A percentile compares a stretch with the other conserved stretches of the same genome.
Evolutionary conservation across 2,329 filamentous ascomycete genomes (phyloP).

Genomic region (Colletotrichum theobromicola): DNA sequence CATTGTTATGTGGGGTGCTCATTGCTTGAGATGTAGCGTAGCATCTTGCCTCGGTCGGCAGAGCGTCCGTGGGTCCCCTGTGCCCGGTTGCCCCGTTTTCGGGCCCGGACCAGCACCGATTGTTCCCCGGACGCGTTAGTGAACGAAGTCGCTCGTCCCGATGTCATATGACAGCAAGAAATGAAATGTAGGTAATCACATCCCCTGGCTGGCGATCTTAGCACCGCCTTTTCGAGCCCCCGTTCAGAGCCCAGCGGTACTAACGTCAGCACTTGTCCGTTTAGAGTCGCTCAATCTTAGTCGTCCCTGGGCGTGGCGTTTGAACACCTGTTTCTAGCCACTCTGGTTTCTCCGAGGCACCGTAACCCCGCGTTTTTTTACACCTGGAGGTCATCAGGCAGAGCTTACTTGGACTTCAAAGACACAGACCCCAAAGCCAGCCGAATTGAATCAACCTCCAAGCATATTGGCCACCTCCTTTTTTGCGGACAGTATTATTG

Average conservation of each 20-base stretch:
- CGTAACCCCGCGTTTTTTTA: not conserved
- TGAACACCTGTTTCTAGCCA: not conserved
- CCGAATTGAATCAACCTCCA: not conserved
- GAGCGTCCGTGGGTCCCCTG: not conserved
- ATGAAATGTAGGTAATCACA: not conserved
- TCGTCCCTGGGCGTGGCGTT: not conserved
- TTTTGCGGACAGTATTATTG: fast-evolving
- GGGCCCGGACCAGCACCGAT: not conserved
- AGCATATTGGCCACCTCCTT: fast-evolving
- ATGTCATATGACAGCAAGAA: not conserved
- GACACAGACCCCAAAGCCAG: not conserved
- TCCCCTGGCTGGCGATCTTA: not conserved
- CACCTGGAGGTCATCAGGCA: not conserved
- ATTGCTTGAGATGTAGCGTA: not conserved
- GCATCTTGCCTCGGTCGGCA: not conserved
- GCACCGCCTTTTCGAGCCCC: not conserved
- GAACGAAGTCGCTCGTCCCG: no score
- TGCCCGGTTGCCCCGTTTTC: fast-evolving
- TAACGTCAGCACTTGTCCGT: not conserved
- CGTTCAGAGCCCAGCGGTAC: not conserved
- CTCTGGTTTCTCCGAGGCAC: not conserved
- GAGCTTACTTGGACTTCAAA: not conserved
- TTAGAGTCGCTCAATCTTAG: not conserved
- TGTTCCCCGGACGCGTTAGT: not conserved
- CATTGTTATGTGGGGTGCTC: no score